These are phyloP conservation scores for Rhodofomes roseus DNA, from an alignment of 1,284 basidiomycete genomes.

Conservation along the genomic window DNA sequence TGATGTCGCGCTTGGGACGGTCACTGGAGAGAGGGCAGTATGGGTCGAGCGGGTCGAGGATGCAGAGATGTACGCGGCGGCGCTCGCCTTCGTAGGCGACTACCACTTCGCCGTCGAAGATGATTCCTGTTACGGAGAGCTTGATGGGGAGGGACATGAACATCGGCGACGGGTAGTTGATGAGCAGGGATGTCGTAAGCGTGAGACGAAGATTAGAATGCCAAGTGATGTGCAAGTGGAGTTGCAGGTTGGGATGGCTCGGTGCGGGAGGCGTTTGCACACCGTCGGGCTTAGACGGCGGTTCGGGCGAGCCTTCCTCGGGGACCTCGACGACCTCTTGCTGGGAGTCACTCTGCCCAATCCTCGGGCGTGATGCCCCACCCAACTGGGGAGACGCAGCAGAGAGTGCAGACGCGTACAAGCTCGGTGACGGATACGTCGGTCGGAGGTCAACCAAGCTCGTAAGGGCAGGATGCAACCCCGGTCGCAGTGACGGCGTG, in stretches of 20 bases:
- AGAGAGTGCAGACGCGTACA: conserved; percentile 28
- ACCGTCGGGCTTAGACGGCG: conserved; percentile 4
- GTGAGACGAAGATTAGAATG: conserved; percentile 77
- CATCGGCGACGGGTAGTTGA: conserved; percentile 92
- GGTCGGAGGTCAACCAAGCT: conserved; percentile 27
- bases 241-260: conserved; percentile 65
- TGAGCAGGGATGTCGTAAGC: conserved; percentile 88
- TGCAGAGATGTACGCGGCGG: conserved; percentile 80
- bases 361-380: not conserved
- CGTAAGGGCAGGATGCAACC: conserved; percentile 45
- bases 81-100: conserved; percentile 88
- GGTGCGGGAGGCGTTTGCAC: conserved; percentile 22
- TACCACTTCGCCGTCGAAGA: conserved; percentile 84
- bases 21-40: conserved; percentile 61
- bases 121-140: conserved; percentile 83
- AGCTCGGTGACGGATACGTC: conserved; percentile 25
- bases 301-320: not conserved
- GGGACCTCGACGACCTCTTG: not conserved
- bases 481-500: conserved; percentile 44
- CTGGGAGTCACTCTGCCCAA: conserved; percentile 6
- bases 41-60: conserved; percentile 83
- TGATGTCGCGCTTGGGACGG: conserved; percentile 44
- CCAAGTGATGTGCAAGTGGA: conserved; percentile 74
- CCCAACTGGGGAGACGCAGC: conserved; percentile 15
- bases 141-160: conserved; percentile 97